Conservation (phyloP, 768 basidiomycete genomes). For the Strobilomyces dryophilus region DNA sequence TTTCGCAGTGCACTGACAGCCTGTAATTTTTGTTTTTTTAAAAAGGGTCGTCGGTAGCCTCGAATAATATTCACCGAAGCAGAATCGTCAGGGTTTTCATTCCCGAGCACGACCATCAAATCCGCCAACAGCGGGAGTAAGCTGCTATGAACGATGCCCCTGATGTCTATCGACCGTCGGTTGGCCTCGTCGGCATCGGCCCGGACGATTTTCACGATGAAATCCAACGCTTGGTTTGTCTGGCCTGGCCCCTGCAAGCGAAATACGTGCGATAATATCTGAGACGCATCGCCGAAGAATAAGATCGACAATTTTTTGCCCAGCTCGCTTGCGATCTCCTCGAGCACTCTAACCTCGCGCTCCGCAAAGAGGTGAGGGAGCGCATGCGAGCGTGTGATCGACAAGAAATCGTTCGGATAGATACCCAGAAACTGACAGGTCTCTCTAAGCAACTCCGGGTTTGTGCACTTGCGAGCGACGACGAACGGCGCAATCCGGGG, state of each 20-base stretch:
- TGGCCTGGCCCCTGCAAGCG: constrained; percentile 50
- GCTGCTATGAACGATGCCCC: constrained; percentile 59
- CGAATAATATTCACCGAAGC: constrained; percentile 37
- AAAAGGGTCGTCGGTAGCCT: constrained; percentile 34
- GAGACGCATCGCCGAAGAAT: constrained; percentile 52
- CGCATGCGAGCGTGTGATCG: constrained; percentile 56
- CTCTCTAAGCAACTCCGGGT: constrained; percentile 59
- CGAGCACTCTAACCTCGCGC: constrained; percentile 54
- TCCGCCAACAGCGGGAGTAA: constrained; percentile 68
- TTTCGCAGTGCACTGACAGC: constrained; percentile 43
- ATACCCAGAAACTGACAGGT: constrained; percentile 65
- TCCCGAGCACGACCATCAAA: constrained; percentile 74
- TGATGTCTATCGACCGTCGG: constrained; percentile 36
- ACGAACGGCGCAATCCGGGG: constrained; percentile 63
- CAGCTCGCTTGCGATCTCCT: constrained; percentile 55
- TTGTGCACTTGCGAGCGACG: constrained; percentile 50
- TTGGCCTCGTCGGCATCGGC: constrained; percentile 36
- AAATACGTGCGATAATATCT: constrained; percentile 66
- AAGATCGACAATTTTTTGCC: constrained; percentile 41
- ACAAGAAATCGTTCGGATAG: constrained; percentile 55
- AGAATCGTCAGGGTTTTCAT: constrained; percentile 48
- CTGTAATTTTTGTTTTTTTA: constrained; percentile 39
- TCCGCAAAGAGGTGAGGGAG: constrained; percentile 68
- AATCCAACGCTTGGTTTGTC: constrained; percentile 56
- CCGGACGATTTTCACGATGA: constrained; percentile 57